These are phyloP conservation scores for Symbiotaphrina buchneri DNA, from an alignment of 495 filamentous ascomycete genomes.

Conservation along the genomic window DNA sequence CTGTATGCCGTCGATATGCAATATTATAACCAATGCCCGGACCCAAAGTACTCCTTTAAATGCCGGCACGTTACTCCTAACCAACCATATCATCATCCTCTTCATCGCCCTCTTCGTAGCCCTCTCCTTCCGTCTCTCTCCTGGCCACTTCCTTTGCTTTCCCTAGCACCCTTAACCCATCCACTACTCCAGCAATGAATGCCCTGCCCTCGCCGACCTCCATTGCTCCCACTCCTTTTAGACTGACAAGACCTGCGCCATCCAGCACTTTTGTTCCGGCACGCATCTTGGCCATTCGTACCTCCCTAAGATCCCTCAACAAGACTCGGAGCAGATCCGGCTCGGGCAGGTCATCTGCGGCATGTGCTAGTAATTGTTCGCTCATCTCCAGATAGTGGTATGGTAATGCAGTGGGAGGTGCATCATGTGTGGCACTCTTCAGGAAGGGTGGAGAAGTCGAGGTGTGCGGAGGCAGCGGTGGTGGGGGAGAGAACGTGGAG, in stretches of 20 bases:
- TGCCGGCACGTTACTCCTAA: neutral
- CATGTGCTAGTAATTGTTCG: constrained; percentile 63
- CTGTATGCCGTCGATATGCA: too few species aligned
- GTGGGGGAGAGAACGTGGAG: constrained; percentile 52
- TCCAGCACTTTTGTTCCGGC: constrained; percentile 47
- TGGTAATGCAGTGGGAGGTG: constrained; percentile 45
- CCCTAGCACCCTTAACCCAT: constrained; percentile 57
- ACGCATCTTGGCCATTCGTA: constrained; percentile 73
- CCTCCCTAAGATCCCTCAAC: constrained; percentile 67
- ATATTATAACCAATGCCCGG: too few species aligned
- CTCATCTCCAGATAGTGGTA: constrained; percentile 89
- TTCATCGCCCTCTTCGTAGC: constrained; percentile 12
- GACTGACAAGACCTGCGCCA: constrained; percentile 43
- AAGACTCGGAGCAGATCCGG: constrained; percentile 51
- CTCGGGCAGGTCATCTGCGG: constrained; percentile 63
- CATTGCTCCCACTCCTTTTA: constrained; percentile 78
- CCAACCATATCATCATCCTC: constrained; percentile 15
- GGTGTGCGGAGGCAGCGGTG: constrained; percentile 24
- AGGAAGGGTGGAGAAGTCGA: constrained; percentile 32
- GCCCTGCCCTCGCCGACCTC: constrained; percentile 72
- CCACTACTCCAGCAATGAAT: constrained; percentile 69
- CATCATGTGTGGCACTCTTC: constrained; percentile 29
- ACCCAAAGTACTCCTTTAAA: too few species aligned
- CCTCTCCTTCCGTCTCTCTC: constrained; percentile 29
- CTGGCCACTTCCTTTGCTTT: too few species aligned